phyloP scores from a whole-genome alignment of 805 yeast genomes.

The Candida silvicultrix region DNA sequence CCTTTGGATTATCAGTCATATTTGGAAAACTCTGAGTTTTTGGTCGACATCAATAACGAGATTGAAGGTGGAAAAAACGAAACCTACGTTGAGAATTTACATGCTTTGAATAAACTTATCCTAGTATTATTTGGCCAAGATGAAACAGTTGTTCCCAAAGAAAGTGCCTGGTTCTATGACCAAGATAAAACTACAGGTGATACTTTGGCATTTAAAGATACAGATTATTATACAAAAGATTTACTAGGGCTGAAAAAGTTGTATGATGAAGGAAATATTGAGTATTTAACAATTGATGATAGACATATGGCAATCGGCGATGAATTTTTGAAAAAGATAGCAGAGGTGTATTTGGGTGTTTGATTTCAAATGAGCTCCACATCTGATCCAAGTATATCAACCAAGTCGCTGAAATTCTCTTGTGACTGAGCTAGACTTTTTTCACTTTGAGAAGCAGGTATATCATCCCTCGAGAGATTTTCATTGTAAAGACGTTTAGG shows the following conservation, averaged over 20 bases:
- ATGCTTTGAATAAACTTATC: constrained; percentile 43
- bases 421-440: neutral
- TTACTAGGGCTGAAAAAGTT: constrained; percentile 52
- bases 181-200: constrained; percentile 36
- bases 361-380: neutral
- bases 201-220: constrained; percentile 38
- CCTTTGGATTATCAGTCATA: constrained; percentile 46
- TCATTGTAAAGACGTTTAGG: no score
- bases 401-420: neutral
- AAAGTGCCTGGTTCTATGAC: constrained; percentile 64
- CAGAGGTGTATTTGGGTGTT: constrained; percentile 35
- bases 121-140: constrained; percentile 56
- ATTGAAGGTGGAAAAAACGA: constrained; percentile 24
- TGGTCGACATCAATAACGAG: constrained; percentile 69
- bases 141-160: constrained; percentile 66
- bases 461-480: no score
- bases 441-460: no score
- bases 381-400: neutral
- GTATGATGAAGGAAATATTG: constrained; percentile 36
- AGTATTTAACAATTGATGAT: constrained; percentile 45
- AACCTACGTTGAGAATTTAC: constrained; percentile 38
- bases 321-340: constrained; percentile 37
- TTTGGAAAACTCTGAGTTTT: constrained; percentile 46
- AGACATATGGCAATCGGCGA: constrained; percentile 63
- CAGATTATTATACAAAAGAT: constrained; percentile 47